These are phyloP conservation scores for Fraxinus velutina DNA, from an alignment of 305 asterid species.

Conservation along the genomic window DNA sequence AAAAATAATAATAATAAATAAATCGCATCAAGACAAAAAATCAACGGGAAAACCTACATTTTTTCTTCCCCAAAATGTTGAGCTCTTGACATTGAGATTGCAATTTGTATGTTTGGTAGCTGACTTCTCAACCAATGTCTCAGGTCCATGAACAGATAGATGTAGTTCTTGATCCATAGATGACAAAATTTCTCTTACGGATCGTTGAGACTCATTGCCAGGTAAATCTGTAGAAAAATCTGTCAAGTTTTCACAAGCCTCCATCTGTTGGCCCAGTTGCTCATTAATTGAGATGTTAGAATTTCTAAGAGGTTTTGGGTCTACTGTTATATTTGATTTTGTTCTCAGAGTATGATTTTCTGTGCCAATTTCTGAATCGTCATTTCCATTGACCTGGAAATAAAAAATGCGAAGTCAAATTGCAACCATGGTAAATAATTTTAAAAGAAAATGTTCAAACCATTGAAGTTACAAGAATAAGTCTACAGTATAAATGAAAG, in stretches of 20 bases:
- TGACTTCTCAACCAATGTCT: slow-evolving; percentile 50
- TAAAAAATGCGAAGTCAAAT: slow-evolving; percentile 24
- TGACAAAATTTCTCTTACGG: slow-evolving; percentile 71
- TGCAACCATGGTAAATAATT: slow-evolving; percentile 13
- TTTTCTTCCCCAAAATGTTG: slow-evolving; percentile 82
- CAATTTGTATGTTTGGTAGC: slow-evolving; percentile 46
- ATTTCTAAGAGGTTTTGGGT: slow-evolving; percentile 42
- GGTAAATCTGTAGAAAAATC: slow-evolving; percentile 47
- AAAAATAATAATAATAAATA: neutral
- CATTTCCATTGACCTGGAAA: slow-evolving; percentile 62
- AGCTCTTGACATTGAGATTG: slow-evolving; percentile 55
- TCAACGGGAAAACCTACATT: slow-evolving; percentile 50
- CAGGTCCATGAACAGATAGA: slow-evolving; percentile 56
- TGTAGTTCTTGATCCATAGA: slow-evolving; percentile 68
- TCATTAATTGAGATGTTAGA: slow-evolving; percentile 48
- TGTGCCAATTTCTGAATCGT: slow-evolving; percentile 61
- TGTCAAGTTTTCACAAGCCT: slow-evolving; percentile 37
- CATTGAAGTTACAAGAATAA: neutral
- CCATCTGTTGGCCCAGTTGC: slow-evolving; percentile 50
- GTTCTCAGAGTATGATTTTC: slow-evolving; percentile 36
- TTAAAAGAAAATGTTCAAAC: neutral
- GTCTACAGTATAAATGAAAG: neutral
- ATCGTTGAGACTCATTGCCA: slow-evolving; percentile 63
- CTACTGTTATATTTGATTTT: slow-evolving; percentile 39
- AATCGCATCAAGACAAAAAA: slow-evolving; percentile 7